A percentile compares a stretch with the other conserved stretches of the same genome.
Evolutionary conservation across 768 basidiomycete species (phyloP).

Genomic region (Tubosaeta sp.): DNA sequence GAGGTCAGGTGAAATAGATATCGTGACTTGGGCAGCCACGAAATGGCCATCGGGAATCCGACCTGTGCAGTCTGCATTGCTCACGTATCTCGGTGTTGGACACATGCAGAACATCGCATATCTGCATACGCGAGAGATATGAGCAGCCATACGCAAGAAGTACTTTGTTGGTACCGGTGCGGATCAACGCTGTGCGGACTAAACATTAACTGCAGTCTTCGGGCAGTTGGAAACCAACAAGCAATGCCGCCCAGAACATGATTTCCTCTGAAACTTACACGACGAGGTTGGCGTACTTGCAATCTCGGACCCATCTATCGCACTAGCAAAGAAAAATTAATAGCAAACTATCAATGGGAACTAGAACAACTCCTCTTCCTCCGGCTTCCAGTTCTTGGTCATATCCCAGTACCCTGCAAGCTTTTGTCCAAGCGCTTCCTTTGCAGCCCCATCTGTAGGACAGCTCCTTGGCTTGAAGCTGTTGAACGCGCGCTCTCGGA

Average conservation of each 20-base stretch:
- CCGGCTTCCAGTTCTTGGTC: slow-evolving; percentile 84
- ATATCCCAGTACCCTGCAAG: slow-evolving; percentile 92
- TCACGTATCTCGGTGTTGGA: too few relatives aligned
- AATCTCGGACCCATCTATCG: background rate
- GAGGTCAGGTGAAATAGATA: background rate
- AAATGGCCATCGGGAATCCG: background rate
- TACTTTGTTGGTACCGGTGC: too few relatives aligned
- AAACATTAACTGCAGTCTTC: too few relatives aligned
- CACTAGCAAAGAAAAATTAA: background rate
- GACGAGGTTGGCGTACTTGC: background rate
- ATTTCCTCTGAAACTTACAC: too few relatives aligned
- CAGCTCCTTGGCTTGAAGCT: slow-evolving; percentile 78
- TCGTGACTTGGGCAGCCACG: too few relatives aligned
- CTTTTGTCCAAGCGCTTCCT: slow-evolving; percentile 81
- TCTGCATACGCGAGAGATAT: too few relatives aligned
- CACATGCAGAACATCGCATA: too few relatives aligned
- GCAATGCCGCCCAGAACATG: too few relatives aligned
- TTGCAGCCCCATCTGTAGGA: slow-evolving; percentile 80
- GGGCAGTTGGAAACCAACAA: too few relatives aligned
- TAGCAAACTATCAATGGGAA: background rate
- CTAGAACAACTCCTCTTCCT: slow-evolving; percentile 72
- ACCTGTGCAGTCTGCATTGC: background rate
- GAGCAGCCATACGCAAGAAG: background rate
- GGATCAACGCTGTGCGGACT: too few relatives aligned
- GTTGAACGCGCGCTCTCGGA: slow-evolving; percentile 78